phyloP scores from a whole-genome alignment of 495 filamentous ascomycete species.

The Annulohypoxylon moriforme region DNA sequence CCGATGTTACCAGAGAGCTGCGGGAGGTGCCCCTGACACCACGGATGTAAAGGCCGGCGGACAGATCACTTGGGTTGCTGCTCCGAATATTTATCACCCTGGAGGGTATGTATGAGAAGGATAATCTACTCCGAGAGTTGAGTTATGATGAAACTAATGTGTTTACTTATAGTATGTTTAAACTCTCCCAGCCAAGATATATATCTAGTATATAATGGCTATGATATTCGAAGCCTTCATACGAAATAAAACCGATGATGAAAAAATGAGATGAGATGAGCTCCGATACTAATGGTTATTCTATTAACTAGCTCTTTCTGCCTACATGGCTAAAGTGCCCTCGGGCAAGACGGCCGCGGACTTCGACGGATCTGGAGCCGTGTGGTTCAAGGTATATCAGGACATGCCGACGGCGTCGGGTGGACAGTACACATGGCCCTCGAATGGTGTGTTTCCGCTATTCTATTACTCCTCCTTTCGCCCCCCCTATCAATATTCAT shows the following conservation, averaged over 20 bases:
- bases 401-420: conserved; percentile 53
- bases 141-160: conserved; percentile 3
- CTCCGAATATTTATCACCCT: conserved; percentile 60
- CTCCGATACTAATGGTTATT: conserved; percentile 13
- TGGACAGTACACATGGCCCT: conserved; percentile 57
- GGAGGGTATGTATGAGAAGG: conserved; percentile 46
- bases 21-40: conserved; percentile 54
- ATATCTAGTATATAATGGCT: background rate
- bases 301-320: conserved; percentile 51
- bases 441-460: conserved; percentile 50
- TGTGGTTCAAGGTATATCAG: conserved; percentile 22
- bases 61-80: conserved; percentile 58
- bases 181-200: background rate
- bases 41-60: conserved; percentile 59
- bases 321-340: conserved; percentile 67
- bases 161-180: conserved; percentile 20
- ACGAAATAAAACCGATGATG: background rate
- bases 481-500: background rate
- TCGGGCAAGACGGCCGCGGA: conserved; percentile 55
- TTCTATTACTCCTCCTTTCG: background rate
- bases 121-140: conserved; percentile 1
- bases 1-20: conserved; percentile 61
- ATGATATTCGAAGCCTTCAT: background rate
- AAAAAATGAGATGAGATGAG: background rate
- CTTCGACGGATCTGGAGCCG: conserved; percentile 31